A percentile compares a stretch with the other conserved stretches of the same genome.
These are phyloP conservation scores for Ganoderma resinaceum DNA, from an alignment of 1,284 basidiomycete genomes.

Conservation along the genomic window DNA sequence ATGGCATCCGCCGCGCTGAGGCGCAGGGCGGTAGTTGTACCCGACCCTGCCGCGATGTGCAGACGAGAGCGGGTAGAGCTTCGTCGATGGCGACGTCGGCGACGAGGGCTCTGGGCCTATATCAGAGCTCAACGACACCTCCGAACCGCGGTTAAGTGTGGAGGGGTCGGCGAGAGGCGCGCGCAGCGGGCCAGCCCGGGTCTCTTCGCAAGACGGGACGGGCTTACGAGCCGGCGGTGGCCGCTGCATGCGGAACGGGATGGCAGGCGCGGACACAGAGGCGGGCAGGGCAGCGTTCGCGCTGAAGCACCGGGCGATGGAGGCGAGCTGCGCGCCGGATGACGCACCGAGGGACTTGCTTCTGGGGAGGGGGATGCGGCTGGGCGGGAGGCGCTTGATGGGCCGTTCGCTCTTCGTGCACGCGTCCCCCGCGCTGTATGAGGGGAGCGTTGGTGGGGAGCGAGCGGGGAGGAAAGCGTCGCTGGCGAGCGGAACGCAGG, in stretches of 20 bases:
- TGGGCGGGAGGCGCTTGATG: constrained; percentile 16
- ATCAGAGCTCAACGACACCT: background rate
- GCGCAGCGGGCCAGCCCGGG: background rate
- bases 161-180: background rate
- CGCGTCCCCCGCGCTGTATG: background rate
- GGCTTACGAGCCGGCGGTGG: background rate
- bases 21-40: background rate
- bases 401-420: background rate
- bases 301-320: background rate
- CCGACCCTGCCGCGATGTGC: background rate
- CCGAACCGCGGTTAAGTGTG: background rate
- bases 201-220: background rate
- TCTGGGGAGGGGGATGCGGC: constrained; percentile 16
- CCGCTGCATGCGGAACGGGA: background rate
- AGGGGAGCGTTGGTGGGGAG: too few species aligned
- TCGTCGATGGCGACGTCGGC: background rate
- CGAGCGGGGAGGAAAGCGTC: background rate
- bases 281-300: background rate
- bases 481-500: background rate
- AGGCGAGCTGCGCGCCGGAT: background rate
- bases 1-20: background rate
- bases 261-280: background rate
- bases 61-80: background rate
- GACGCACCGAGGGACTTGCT: constrained; percentile 18
- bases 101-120: background rate